phyloP scores from a whole-genome alignment of 2,329 filamentous ascomycete genomes.

The Verticillium albo-atrum region DNA sequence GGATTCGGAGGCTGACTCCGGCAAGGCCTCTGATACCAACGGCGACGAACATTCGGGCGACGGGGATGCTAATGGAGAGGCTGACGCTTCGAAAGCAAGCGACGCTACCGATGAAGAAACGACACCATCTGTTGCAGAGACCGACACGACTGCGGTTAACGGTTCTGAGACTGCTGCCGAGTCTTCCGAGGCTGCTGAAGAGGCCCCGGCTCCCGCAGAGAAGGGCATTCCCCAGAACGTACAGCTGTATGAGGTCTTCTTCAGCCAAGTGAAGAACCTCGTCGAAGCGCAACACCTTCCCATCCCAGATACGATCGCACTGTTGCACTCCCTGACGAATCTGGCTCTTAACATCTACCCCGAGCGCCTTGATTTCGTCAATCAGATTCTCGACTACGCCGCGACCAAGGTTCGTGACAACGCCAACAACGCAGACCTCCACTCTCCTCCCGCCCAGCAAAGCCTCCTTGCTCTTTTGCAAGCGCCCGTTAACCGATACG shows the following conservation, averaged over 20 bases:
- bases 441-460: slow-evolving; percentile 81
- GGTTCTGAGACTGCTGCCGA: slow-evolving; percentile 28
- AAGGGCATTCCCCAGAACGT: slow-evolving; percentile 68
- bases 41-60: slow-evolving; percentile 23
- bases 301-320: slow-evolving; percentile 89
- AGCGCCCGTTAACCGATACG: slow-evolving; percentile 83
- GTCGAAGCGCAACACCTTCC: slow-evolving; percentile 87
- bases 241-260: slow-evolving; percentile 95
- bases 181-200: slow-evolving; percentile 8
- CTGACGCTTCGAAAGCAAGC: slow-evolving; percentile 19
- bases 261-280: slow-evolving; percentile 89
- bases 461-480: slow-evolving; percentile 87
- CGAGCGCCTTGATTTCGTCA: slow-evolving; percentile 85
- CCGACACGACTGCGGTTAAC: slow-evolving; percentile 43
- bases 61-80: slow-evolving; percentile 16
- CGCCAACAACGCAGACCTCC: slow-evolving; percentile 90
- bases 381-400: slow-evolving; percentile 88
- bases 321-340: slow-evolving; percentile 91
- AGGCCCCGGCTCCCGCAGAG: slow-evolving; percentile 24
- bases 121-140: slow-evolving; percentile 38
- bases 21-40: slow-evolving; percentile 23
- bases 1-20: slow-evolving; percentile 18
- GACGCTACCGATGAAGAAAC: slow-evolving; percentile 23
- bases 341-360: slow-evolving; percentile 95
- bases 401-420: slow-evolving; percentile 82